These are phyloP conservation scores for Ustilago crameri DNA, from an alignment of 1,284 basidiomycete genomes.

Conservation along the genomic window DNA sequence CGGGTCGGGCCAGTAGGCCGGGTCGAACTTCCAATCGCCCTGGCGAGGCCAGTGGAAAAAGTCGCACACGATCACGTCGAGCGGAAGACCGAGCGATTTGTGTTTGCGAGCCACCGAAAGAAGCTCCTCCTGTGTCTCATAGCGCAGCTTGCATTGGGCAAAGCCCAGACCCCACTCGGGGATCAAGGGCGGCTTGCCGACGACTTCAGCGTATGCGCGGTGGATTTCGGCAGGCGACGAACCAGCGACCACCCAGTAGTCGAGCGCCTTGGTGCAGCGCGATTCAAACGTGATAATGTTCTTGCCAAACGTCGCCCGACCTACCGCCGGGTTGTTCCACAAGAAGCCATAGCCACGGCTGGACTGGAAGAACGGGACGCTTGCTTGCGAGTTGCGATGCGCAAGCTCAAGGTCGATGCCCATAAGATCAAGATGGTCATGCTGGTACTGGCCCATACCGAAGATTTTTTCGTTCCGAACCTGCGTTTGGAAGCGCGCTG, in stretches of 20 bases:
- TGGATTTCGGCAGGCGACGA: conserved; percentile 14
- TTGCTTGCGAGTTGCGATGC: conserved; percentile 37
- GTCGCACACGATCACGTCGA: conserved; percentile 32
- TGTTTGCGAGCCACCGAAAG: conserved; percentile 28
- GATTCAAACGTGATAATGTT: conserved; percentile 38
- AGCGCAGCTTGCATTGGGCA: conserved; percentile 31
- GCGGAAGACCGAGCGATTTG: conserved; percentile 16
- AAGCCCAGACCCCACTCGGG: conserved; percentile 36
- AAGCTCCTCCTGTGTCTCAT: conserved; percentile 33
- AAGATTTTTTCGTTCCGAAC: conserved; percentile 28
- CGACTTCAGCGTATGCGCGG: conserved; percentile 20
- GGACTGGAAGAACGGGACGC: conserved; percentile 28
- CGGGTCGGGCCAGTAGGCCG: conserved; percentile 32
- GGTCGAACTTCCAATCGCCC: conserved; percentile 35
- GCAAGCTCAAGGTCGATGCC: conserved; percentile 30
- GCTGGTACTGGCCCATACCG: conserved; percentile 44
- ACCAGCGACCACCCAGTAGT: conserved; percentile 42
- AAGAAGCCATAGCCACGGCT: conserved; percentile 36
- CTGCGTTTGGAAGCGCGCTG: conserved; percentile 33
- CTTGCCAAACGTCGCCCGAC: conserved; percentile 24
- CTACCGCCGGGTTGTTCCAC: conserved; percentile 38
- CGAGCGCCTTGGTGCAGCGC: conserved; percentile 16
- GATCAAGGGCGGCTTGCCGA: conserved; percentile 30
- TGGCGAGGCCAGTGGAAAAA: conserved; percentile 41
- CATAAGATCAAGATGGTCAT: conserved; percentile 18